Base-by-base conservation (phyloP, 129 eudicot genomes). In the Arctium minus region DNA sequence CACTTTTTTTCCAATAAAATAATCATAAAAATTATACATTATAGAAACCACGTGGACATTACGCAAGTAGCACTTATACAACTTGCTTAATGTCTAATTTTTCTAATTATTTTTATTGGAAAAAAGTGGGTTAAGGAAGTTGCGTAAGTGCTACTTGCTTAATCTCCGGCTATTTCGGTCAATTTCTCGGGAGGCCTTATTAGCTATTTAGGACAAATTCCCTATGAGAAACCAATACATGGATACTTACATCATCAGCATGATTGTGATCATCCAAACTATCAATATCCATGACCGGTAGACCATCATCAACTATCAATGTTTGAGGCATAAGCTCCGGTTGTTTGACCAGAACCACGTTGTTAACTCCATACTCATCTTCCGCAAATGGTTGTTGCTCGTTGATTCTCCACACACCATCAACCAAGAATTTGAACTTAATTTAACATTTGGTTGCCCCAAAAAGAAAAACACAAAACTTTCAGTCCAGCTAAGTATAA, bases 371-470 rank as follows among this genome's bases (percentile, higher is more conserved):
- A 83, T 80, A 81, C 62, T 75, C 85, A 68, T 85, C 94, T 74
- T 79, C 82, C 70, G 31, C 56, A 83, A 79, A 85, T 39, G 35
- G 62, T 37, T 84, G 87, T 68, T 81, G 90, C 53, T 86, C 85
- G 77, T 88, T 90, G 4, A 88, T 36, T 74, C 86, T 75, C 94
- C 94, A 91, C 9, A 84, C 80, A 36, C 87, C 90, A 77, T 91
- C 92, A 29, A 91, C 92, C 79, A 87, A 81, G 90, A 85, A 91
- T 83, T 87, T 91, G 77, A 42, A 91, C 94, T 88, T 87, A 80
- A 87, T 27, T 75, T 75, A 6, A 39, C 74, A 40, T 39, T 75
- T 39, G 27, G 46, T 22, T 22, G 27, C 31, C 35, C 80, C 67
- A 1, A 4, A 56, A 56, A 12, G 27, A 76, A 60, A 65, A 76